These are phyloP conservation scores for Aquilaria yunnanensis DNA, from an alignment of 345 rosid species.

Conservation along the genomic window DNA sequence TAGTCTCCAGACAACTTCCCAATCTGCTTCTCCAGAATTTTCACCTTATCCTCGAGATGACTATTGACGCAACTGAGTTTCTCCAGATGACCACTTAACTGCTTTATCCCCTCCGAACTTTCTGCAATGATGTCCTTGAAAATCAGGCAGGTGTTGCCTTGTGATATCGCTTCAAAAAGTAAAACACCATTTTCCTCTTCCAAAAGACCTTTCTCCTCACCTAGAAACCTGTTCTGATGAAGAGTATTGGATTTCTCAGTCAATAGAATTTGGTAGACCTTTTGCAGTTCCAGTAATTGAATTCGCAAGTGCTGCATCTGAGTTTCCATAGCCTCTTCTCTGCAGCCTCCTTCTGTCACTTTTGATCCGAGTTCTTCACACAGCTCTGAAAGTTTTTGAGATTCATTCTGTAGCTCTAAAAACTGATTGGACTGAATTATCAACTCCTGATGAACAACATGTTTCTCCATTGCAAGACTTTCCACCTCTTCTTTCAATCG, in stretches of 20 bases:
- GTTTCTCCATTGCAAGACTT: constrained; percentile 42
- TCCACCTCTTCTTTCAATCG: constrained; percentile 56
- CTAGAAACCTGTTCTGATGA: constrained; percentile 43
- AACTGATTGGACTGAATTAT: constrained; percentile 40
- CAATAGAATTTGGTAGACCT: constrained; percentile 35
- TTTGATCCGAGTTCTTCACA: constrained; percentile 48
- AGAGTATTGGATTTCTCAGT: constrained; percentile 43
- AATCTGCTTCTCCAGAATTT: constrained; percentile 44
- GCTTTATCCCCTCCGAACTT: constrained; percentile 37
- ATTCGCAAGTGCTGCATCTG: constrained; percentile 42
- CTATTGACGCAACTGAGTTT: constrained; percentile 38
- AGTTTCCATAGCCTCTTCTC: constrained; percentile 48
- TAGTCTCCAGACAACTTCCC: constrained; percentile 45
- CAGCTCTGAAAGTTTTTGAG: constrained; percentile 28
- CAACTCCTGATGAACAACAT: constrained; percentile 36
- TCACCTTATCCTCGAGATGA: constrained; percentile 49
- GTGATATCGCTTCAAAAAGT: constrained; percentile 45
- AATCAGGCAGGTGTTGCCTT: constrained; percentile 47
- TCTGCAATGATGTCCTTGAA: constrained; percentile 42
- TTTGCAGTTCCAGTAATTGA: constrained; percentile 39
- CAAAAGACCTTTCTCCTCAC: constrained; percentile 37
- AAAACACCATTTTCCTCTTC: constrained; percentile 55
- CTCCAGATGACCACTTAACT: constrained; percentile 31
- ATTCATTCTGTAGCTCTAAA: constrained; percentile 34
- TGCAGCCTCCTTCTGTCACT: constrained; percentile 42